Conservation (phyloP, 164 flowering plant species). For the Liquidambar formosana region DNA sequence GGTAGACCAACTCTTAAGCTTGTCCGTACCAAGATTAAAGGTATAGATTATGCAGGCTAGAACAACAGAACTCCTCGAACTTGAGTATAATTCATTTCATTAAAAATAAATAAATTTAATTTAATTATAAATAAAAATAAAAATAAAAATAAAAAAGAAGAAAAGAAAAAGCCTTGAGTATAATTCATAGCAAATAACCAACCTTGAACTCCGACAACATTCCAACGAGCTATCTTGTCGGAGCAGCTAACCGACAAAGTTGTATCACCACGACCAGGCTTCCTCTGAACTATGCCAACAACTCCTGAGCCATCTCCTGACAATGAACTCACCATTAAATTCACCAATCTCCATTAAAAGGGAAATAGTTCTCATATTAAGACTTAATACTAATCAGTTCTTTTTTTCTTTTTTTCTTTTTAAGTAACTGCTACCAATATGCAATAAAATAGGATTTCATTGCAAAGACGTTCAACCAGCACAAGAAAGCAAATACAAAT, state of each 20-base stretch:
- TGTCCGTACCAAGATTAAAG: no score
- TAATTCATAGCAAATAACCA: not conserved
- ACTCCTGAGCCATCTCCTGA: slow-evolving; percentile 35
- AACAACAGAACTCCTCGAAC: not conserved
- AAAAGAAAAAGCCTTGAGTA: no score
- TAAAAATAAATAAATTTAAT: no score
- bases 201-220: slow-evolving; percentile 97
- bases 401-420: not conserved
- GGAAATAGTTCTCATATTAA: not conserved
- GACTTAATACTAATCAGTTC: not conserved
- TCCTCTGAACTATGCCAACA: slow-evolving; percentile 69
- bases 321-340: slow-evolving; percentile 2
- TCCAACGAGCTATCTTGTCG: slow-evolving; percentile 97
- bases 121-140: no score
- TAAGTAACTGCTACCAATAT: no score
- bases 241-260: slow-evolving; percentile 96
- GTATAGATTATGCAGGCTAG: no score
- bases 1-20: no score
- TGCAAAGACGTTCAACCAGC: no score
- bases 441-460: no score
- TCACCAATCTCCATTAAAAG: not conserved
- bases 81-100: not conserved
- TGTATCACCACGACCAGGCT: slow-evolving; percentile 98
- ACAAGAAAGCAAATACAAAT: no score
- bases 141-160: no score